phyloP scores from a whole-genome alignment of 192 early-diverging fungal genomes.

The Gaertneriomyces semiglobifer region DNA sequence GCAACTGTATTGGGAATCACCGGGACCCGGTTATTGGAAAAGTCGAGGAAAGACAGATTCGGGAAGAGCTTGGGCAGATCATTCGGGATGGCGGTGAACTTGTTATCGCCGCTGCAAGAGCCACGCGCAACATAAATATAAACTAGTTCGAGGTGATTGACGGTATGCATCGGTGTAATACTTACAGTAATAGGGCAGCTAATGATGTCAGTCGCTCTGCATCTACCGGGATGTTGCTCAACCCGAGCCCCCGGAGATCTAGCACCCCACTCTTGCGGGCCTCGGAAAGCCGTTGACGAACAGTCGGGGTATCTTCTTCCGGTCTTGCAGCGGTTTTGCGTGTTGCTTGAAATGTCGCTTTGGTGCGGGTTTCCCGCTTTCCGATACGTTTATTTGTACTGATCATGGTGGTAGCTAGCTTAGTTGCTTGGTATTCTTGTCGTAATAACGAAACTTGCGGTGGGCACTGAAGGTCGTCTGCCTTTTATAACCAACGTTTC shows the following conservation, averaged over 20 bases:
- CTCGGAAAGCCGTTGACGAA: slow-evolving; percentile 40
- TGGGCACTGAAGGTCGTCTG: too few species aligned
- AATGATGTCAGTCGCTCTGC: slow-evolving; percentile 32
- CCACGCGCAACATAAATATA: not conserved
- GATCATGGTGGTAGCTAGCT: not conserved
- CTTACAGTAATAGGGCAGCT: slow-evolving; percentile 41
- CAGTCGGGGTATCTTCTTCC: slow-evolving; percentile 38
- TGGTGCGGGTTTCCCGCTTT: slow-evolving; percentile 15
- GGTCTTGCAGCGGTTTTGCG: slow-evolving; percentile 18
- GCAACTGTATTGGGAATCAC: slow-evolving; percentile 28
- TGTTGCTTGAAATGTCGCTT: slow-evolving; percentile 23
- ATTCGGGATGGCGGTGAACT: slow-evolving; percentile 33
- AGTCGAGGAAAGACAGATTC: slow-evolving; percentile 40
- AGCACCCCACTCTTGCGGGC: slow-evolving; percentile 38
- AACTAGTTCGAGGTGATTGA: too few species aligned
- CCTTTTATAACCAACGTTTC: too few species aligned
- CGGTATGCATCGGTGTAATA: not conserved
- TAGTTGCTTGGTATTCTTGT: too few species aligned
- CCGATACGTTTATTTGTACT: slow-evolving; percentile 5
- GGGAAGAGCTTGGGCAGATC: slow-evolving; percentile 38
- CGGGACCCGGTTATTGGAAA: slow-evolving; percentile 34
- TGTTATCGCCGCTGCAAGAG: slow-evolving; percentile 37
- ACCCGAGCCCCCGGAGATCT: slow-evolving; percentile 33
- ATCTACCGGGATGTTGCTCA: slow-evolving; percentile 36
- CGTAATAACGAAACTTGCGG: too few species aligned